A percentile compares a stretch with the other conserved stretches of the same genome.
Conservation (phyloP, 2,329 filamentous ascomycete genomes). For the Xylariaceae sp. region DNA sequence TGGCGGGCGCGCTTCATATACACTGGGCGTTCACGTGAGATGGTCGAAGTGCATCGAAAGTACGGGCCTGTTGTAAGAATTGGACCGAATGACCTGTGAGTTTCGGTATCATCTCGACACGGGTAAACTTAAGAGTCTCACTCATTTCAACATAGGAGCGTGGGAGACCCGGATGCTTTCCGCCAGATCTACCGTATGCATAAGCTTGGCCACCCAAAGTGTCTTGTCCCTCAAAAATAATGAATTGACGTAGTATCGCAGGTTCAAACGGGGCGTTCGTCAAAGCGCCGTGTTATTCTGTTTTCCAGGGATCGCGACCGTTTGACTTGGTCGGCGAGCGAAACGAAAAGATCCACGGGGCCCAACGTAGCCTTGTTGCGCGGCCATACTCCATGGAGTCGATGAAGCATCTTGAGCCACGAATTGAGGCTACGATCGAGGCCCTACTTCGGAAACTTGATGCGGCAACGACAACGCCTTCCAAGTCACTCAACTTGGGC, state of each 20-base stretch:
- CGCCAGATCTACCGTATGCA: conserved; percentile 13
- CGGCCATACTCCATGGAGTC: conserved; percentile 18
- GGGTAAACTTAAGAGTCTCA: background rate
- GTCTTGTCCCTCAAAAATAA: background rate
- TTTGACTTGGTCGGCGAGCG: conserved; percentile 15
- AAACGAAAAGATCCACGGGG: conserved; percentile 14
- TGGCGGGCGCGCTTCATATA: conserved; percentile 7
- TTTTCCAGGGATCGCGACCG: conserved; percentile 10
- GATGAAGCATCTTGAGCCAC: conserved; percentile 12
- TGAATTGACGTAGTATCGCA: background rate
- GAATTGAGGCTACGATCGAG: conserved; percentile 6
- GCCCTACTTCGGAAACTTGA: conserved; percentile 6
- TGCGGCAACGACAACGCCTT: background rate
- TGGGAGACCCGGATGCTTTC: conserved; percentile 12
- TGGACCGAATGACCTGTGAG: conserved; percentile 14
- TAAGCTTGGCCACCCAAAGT: too few species aligned
- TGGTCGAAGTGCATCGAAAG: conserved; percentile 5
- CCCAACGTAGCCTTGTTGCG: conserved; percentile 16
- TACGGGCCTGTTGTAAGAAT: conserved; percentile 14
- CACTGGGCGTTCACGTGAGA: conserved; percentile 7
- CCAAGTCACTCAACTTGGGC: conserved; percentile 7
- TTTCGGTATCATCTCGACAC: background rate
- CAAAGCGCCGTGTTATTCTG: conserved; percentile 10
- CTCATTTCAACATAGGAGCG: conserved; percentile 7
- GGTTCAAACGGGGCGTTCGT: conserved; percentile 4